phyloP scores from a whole-genome alignment of 2,329 filamentous ascomycete genomes.

The Alternaria sp. region DNA sequence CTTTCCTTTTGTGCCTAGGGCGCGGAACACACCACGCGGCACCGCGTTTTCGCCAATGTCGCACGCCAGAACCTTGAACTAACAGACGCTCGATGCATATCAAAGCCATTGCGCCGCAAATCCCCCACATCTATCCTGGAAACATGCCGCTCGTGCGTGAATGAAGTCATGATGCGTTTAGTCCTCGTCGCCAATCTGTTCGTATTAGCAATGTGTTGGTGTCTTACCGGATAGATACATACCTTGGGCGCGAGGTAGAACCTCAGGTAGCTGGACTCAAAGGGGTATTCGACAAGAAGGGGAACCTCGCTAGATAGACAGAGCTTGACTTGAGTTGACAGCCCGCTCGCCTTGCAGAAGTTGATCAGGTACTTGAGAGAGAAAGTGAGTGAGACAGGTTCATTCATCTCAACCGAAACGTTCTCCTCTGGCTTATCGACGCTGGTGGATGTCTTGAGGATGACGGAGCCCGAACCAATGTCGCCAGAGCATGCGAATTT shows the following conservation, averaged over 20 bases:
- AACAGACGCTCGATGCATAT: slow-evolving; percentile 35
- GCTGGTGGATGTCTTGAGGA: slow-evolving; percentile 80
- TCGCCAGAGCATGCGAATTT: slow-evolving; percentile 94
- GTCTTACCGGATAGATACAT: slow-evolving; percentile 32
- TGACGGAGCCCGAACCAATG: slow-evolving; percentile 94
- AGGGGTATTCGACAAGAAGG: slow-evolving; percentile 91
- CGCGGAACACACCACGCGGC: slow-evolving; percentile 24
- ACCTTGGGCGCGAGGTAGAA: slow-evolving; percentile 99
- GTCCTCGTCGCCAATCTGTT: slow-evolving; percentile 73
- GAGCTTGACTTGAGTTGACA: slow-evolving; percentile 84
- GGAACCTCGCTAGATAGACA: slow-evolving; percentile 96
- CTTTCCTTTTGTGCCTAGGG: slow-evolving; percentile 25
- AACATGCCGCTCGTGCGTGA: slow-evolving; percentile 34
- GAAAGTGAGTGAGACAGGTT: slow-evolving; percentile 94
- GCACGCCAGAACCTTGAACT: slow-evolving; percentile 21
- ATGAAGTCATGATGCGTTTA: slow-evolving; percentile 44
- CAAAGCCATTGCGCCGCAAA: slow-evolving; percentile 33
- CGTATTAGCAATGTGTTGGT: slow-evolving; percentile 43
- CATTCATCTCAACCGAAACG: slow-evolving; percentile 86
- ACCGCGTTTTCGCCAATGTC: slow-evolving; percentile 27
- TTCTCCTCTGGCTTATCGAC: slow-evolving; percentile 87
- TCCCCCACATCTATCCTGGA: slow-evolving; percentile 33
- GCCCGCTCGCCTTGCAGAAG: slow-evolving; percentile 95
- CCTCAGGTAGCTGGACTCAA: slow-evolving; percentile 85
- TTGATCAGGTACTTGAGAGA: slow-evolving; percentile 99